Evolutionary conservation across 2,329 filamentous ascomycete genomes (phyloP), one percentile per base, ranked within the genome.

Genomic region (Penicillium rolfsii): DNA sequence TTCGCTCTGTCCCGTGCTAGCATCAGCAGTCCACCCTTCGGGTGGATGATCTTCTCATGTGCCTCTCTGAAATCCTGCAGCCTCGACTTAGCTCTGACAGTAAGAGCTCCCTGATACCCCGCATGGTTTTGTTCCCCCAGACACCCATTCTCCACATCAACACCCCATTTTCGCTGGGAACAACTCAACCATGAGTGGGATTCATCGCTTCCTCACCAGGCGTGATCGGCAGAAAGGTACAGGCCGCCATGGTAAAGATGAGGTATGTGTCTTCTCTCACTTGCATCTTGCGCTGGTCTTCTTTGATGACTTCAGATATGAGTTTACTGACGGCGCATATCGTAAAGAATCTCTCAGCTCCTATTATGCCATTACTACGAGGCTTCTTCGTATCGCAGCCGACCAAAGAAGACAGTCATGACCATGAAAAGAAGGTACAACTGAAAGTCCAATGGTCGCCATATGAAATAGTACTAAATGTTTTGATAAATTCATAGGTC

Each of bases 191-290:
- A 80, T 79, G 77, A 78, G 74, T 67, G 74, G 77, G 0, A 76
- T 80, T 55, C 77, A 78, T 58, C 71, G 74, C 41, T 78, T 80
- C 57, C 71, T 80, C 57, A 76, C 76, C 5, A 74, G 72, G 55
- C 74, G 77, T 43, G 77, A 79, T 59, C 74, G 70, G 55, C 67
- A 73, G 53, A 70, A 67, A 54, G 69, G 68, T 57, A 36, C 67
- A 58, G 65, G 61, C 41, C 75, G 72, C 55, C 67, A 71, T 24
- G 67, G 61, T n/a, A 76, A 73, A 68, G 73, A 76, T 59, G 75
- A 74, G 68, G 73, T 76, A 68, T 33, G 41, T 55, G 19, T 59
- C 24, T 35, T 9, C 40, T 28, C 9, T 28, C 33, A 41, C 16
- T 30, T 24, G 40, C 12, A 41, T 26, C 24, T 28, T 5, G 16